These are phyloP conservation scores for Penicillium cinerascens DNA, from an alignment of 495 filamentous ascomycete genomes.

Conservation along the genomic window DNA sequence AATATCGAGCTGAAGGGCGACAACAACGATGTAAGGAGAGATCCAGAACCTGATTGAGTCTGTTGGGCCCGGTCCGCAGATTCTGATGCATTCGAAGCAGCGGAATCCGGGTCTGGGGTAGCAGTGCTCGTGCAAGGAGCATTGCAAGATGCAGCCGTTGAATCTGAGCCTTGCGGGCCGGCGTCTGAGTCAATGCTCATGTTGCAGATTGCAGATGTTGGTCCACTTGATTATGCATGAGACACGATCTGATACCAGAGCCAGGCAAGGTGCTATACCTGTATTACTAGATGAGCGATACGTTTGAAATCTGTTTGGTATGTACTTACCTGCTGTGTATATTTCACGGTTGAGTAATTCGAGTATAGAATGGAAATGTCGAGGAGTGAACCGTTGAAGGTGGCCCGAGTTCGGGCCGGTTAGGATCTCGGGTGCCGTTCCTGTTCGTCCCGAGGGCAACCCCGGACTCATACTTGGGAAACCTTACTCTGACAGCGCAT, in stretches of 20 bases:
- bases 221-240: background rate
- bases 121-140: background rate
- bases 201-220: background rate
- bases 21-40: constrained; percentile 4
- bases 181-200: background rate
- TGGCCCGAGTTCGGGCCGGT: constrained; percentile 20
- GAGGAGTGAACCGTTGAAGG: background rate
- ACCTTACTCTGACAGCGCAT: no score
- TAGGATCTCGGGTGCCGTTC: constrained; percentile 16
- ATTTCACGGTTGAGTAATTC: background rate
- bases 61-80: background rate
- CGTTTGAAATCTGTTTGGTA: background rate
- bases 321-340: background rate
- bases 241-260: background rate
- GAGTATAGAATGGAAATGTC: background rate
- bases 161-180: background rate
- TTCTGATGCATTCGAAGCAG: background rate
- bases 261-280: background rate
- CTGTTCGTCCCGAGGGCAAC: constrained; percentile 13
- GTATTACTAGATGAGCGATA: background rate
- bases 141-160: background rate
- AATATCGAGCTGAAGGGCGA: constrained; percentile 1
- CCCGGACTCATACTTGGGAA: background rate
- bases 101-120: background rate
- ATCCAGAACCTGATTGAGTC: background rate